Percentiles rank a stretch among this genome's conserved stretches.
Evolutionary conservation across 768 basidiomycete genomes (phyloP).

Genomic region (Mycena rebaudengoi): DNA sequence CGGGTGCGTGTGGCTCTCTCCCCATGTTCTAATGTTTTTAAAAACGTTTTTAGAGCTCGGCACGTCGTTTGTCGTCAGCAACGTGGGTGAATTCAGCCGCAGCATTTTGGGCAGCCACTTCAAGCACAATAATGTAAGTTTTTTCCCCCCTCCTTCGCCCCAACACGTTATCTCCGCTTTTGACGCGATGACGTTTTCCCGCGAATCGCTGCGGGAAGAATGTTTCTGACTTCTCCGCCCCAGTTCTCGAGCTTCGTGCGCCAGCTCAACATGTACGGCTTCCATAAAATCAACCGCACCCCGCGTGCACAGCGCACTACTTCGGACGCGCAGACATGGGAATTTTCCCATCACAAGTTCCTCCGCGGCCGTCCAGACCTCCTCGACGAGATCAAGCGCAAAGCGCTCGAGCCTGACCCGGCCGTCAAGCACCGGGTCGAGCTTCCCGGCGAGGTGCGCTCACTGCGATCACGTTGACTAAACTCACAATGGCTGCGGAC

Average conservation of each 20-base stretch:
- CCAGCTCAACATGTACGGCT: conserved; percentile 96
- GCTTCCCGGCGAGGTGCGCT: conserved; percentile 79
- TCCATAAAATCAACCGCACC: conserved; percentile 93
- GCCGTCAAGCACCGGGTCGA: conserved; percentile 76
- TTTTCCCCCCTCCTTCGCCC: conserved; percentile 6
- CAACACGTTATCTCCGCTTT: no score
- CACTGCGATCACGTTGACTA: conserved; percentile 26
- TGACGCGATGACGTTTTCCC: no score
- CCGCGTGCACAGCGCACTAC: conserved; percentile 86
- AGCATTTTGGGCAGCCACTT: conserved; percentile 88
- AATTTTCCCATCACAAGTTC: conserved; percentile 90
- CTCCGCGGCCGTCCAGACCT: conserved; percentile 82
- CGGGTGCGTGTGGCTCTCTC: no score
- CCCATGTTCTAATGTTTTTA: no score
- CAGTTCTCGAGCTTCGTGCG: conserved; percentile 95
- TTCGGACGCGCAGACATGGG: conserved; percentile 85
- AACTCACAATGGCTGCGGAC: conserved; percentile 19
- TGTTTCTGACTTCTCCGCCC: neutral
- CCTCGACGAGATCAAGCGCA: conserved; percentile 87
- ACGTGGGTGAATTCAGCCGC: conserved; percentile 86
- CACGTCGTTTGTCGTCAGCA: conserved; percentile 86
- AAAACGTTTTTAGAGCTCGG: no score
- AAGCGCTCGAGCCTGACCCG: conserved; percentile 84
- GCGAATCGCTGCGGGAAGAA: no score
- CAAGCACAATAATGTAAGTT: conserved; percentile 87